phyloP scores from a whole-genome alignment of 2,329 filamentous ascomycete species.

The Apiospora rasikravindrae region DNA sequence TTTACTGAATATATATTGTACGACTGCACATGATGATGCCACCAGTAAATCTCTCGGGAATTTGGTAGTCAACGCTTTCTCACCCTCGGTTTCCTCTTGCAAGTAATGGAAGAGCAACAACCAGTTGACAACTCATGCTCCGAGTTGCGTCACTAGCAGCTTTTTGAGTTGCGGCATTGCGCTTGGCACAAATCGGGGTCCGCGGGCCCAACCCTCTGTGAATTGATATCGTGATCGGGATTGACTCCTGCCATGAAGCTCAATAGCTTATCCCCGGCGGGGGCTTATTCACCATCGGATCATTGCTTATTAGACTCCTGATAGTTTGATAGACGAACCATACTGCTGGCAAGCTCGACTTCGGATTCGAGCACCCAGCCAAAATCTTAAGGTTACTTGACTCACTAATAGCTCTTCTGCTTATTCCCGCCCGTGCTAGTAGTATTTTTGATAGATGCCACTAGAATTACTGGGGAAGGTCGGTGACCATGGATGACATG shows the following conservation, averaged over 20 bases:
- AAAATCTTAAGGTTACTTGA: neutral
- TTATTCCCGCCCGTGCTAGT: neutral
- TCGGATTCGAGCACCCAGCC: neutral
- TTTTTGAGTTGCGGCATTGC: neutral
- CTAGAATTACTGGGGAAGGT: neutral
- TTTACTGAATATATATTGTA: constrained; percentile 3
- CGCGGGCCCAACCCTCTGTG: neutral
- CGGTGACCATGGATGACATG: neutral
- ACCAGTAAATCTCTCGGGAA: neutral
- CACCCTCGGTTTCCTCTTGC: neutral
- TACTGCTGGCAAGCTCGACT: neutral
- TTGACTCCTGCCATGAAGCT: neutral
- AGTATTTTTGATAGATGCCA: neutral
- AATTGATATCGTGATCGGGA: neutral
- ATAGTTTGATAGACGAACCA: neutral
- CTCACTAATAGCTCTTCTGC: neutral
- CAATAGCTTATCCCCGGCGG: neutral
- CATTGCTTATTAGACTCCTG: constrained; percentile 1
- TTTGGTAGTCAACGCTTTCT: neutral
- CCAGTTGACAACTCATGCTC: neutral
- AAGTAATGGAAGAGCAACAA: neutral
- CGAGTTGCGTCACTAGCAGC: neutral
- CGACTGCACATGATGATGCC: neutral
- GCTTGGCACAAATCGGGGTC: neutral
- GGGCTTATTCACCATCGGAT: constrained; percentile 6